Conservation (phyloP, 2,329 filamentous ascomycete species). For the Podosphaera xanthii region DNA sequence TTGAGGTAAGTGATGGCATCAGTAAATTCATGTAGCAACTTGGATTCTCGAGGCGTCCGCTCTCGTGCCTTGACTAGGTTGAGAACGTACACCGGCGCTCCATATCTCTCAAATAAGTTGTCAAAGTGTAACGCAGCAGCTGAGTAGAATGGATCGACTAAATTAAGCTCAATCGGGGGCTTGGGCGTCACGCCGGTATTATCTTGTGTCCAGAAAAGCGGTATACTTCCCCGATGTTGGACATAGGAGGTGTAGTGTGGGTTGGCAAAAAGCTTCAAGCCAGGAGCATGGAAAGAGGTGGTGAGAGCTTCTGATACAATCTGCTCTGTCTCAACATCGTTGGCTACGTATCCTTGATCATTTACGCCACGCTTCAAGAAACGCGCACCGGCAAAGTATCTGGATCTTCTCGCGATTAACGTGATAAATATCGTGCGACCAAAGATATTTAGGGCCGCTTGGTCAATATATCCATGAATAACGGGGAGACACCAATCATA, state of each 20-base stretch:
- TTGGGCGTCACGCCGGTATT: constrained; percentile 89
- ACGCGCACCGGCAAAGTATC: constrained; percentile 80
- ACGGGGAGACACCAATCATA: constrained; percentile 94
- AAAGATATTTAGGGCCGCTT: constrained; percentile 66
- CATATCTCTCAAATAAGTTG: constrained; percentile 80
- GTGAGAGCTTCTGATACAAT: constrained; percentile 88
- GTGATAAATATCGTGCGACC: constrained; percentile 79
- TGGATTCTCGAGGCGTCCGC: constrained; percentile 72
- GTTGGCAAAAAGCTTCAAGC: constrained; percentile 63
- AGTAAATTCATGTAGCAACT: constrained; percentile 70
- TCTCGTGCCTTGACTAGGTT: constrained; percentile 83
- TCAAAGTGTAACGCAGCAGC: constrained; percentile 89
- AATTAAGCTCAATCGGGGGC: constrained; percentile 80
- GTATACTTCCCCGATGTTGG: constrained; percentile 90
- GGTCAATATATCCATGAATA: constrained; percentile 89
- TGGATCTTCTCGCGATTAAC: constrained; percentile 74
- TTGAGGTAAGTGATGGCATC: constrained; percentile 80
- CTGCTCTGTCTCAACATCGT: constrained; percentile 96
- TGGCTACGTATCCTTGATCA: constrained; percentile 80
- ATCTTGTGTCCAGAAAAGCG: constrained; percentile 92
- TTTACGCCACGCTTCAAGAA: constrained; percentile 91
- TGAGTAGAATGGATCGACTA: constrained; percentile 90
- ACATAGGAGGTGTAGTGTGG: constrained; percentile 90
- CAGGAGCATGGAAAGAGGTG: constrained; percentile 86
- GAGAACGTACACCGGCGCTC: constrained; percentile 72